phyloP scores from a whole-genome alignment of 116 monocot species.

The Zostera marina region DNA sequence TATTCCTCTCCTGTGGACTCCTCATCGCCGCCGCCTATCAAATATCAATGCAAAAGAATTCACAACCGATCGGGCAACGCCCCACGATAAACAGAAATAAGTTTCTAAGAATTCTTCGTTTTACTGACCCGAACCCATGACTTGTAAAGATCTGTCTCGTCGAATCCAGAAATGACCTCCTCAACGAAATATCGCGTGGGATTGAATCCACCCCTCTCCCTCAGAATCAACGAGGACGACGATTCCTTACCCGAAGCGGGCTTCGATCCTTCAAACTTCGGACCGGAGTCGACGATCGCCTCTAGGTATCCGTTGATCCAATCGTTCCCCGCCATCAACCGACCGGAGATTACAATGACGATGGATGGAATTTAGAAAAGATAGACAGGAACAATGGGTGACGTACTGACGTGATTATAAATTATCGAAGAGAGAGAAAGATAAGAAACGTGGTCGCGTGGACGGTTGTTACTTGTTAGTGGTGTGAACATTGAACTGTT shows the following conservation, averaged over 20 bases:
- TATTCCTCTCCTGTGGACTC: slow-evolving; percentile 92
- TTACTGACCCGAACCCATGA: slow-evolving; percentile 71
- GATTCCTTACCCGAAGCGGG: slow-evolving; percentile 3
- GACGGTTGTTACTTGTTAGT: too few species aligned
- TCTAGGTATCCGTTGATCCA: slow-evolving; percentile 81
- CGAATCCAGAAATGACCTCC: slow-evolving; percentile 57
- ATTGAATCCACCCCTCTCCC: slow-evolving; percentile 46
- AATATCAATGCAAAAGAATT: background rate
- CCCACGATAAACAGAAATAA: background rate
- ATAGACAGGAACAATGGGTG: background rate
- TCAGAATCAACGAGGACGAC: slow-evolving; percentile 26
- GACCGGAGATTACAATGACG: background rate
- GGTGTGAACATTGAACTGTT: too few species aligned
- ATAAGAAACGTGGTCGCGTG: too few species aligned
- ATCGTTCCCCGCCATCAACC: slow-evolving; percentile 42
- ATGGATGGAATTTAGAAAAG: background rate
- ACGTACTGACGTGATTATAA: too few species aligned
- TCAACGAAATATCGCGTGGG: slow-evolving; percentile 58
- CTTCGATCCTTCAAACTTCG: slow-evolving; percentile 16
- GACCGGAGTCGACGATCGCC: slow-evolving; percentile 55
- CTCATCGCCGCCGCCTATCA: slow-evolving; percentile 67
- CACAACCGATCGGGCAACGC: background rate
- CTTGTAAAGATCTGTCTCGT: slow-evolving; percentile 70
- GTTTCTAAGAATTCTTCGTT: background rate
- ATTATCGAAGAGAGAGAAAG: too few species aligned